Evolutionary conservation across 2,329 filamentous ascomycete species (phyloP), one percentile per base, ranked within the genome.

Genomic region (Elsinoe batatas): DNA sequence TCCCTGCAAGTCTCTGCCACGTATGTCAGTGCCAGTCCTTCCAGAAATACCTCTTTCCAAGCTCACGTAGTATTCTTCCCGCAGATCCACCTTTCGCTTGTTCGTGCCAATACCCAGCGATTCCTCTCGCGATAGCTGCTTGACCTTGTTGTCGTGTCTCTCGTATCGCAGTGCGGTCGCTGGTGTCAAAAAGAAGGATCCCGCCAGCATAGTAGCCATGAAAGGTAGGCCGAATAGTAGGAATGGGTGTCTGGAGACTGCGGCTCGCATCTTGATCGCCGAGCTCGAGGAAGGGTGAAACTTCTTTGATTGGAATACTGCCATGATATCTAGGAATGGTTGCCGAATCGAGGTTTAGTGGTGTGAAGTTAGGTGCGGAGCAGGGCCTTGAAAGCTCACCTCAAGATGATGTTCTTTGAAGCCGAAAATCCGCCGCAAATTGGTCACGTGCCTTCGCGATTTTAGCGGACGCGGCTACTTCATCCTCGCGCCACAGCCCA

Each of bases 91-190:
- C 70, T 80, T 87, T 61, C 84, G 79, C 61, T 78, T 80, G 53
- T 74, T 76, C 71, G 83, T 85, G 53, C 88, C 84, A 54, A 97
- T 78, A 11, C 88, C 84, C 68, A 98, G 76, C 64, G 88, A 88
- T 70, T 98, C 90, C 58, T 96, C 88, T 64, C 87, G 83, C 58
- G 81, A 87, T 73, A 97, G 71, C 72, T 91, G 87, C 65, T 87
- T 81, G 58, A 96, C 88, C 73, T 88, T 91, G 60, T 89, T 82
- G 69, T 98, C 93, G 67, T 96, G 84, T 60, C 87, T 83, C 74
- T 98, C 93, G 72, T 97, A 98, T 57, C 94, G 82, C 49, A 98
- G 77, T 12, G 94, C 93, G 18, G 94, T 91, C 4, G 91, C 93
- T 1, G 91, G 93, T 0, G 93, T 97, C 49, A 98, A 79, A 64